Base-by-base conservation (phyloP, 441 rosid species). In the Croton setiger region DNA sequence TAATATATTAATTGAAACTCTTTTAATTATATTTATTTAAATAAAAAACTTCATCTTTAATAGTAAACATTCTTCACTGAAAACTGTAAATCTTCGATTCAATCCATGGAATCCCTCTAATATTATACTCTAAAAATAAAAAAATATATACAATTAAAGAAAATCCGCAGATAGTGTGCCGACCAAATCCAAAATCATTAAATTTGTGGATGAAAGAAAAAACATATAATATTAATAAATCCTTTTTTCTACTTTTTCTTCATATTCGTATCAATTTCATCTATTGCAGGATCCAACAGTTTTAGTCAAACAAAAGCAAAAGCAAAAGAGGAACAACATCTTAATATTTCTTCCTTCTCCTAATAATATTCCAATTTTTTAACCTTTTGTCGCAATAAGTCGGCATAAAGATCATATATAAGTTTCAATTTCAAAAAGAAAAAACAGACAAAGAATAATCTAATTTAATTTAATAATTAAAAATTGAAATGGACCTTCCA, bases 401-500 rank as follows among this genome's bases (percentile, higher is more conserved):
- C 47, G 51, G 0, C n/a, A 31, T 0, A 10, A 48, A 31, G 23
- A 11, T 31, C 0, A 14, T 54, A 18, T 51, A 51, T 31, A 18
- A 27, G n/a, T n/a, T n/a, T n/a, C n/a, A 27, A 5, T 4, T 52
- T 52, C 0, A 1, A 58, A 66, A 76, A 68, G 59, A 53, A 64
- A 66, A 63, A 69, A 17, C 23, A 14, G 18, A 64, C 36, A 23
- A 45, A 9, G 48, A 21, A 17, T 35, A 53, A 57, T 20, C 57
- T 62, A 45, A 62, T 78, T 78, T 80, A 68, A 75, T 18, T 17
- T 74, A 37, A 18, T 5, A 44, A 23, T 8, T n/a, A 70, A 67
- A 66, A 5, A 52, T 23, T 67, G 73, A 61, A 68, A 67, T 63
- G 66, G 77, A 79, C 78, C 58, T 69, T 51, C 59, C 63, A 21